Conservation (phyloP, 192 early-diverging fungal genomes). For the Dispira simplex region DNA sequence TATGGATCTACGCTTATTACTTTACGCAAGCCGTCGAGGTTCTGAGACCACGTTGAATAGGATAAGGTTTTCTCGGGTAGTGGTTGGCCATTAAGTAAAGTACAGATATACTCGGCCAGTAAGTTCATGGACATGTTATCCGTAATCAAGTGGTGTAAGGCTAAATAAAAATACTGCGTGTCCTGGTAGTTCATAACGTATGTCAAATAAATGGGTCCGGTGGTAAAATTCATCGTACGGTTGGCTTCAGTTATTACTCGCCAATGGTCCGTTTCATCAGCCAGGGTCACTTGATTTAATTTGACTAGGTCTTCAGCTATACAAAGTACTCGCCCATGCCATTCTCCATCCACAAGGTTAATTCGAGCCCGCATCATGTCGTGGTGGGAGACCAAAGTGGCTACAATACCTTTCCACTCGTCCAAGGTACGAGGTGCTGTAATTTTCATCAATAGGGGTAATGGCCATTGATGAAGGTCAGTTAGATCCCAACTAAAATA, state of each 20-base stretch:
- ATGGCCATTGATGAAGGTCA: background rate
- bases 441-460: background rate
- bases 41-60: constrained; percentile 11
- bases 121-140: constrained; percentile 17
- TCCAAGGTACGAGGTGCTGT: background rate
- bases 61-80: constrained; percentile 13
- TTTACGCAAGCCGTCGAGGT: background rate
- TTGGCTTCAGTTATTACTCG: background rate
- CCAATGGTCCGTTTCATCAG: background rate
- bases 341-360: background rate
- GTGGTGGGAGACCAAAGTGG: background rate
- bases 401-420: background rate
- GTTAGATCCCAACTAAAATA: background rate
- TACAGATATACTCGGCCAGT: constrained; percentile 14
- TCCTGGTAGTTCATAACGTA: constrained; percentile 6
- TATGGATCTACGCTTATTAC: background rate
- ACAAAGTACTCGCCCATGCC: background rate
- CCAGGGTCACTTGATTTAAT: too few relatives aligned
- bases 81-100: background rate
- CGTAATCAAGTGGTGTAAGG: constrained; percentile 17
- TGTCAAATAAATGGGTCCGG: background rate
- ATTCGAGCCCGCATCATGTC: background rate
- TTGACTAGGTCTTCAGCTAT: background rate
- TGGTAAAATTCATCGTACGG: background rate
- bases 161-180: constrained; percentile 14